Percentiles rank a stretch among this genome's conserved stretches.
Evolutionary conservation across 257 asterid species (phyloP).

Genomic region (Solanum clarkiae): DNA sequence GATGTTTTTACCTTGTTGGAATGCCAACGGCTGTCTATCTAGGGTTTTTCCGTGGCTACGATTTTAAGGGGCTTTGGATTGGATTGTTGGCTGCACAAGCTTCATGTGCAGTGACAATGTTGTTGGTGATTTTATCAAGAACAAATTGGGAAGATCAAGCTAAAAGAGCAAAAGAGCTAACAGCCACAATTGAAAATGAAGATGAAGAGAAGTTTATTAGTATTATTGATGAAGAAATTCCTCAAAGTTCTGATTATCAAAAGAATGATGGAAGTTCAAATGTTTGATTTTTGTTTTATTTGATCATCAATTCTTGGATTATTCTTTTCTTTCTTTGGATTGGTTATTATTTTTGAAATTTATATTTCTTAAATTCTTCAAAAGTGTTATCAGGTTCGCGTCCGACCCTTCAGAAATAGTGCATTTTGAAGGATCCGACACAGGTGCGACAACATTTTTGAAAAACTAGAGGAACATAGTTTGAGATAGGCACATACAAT

Average conservation of each 20-base stretch:
- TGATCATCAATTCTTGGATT: background rate
- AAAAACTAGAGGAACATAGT: background rate
- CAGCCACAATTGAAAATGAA: slow-evolving; percentile 11
- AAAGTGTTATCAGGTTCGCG: background rate
- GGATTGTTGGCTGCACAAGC: slow-evolving; percentile 53
- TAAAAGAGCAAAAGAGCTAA: slow-evolving; percentile 28
- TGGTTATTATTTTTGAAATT: background rate
- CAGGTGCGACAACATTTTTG: background rate
- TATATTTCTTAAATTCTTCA: background rate
- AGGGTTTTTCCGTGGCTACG: slow-evolving; percentile 23
- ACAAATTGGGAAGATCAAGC: slow-evolving; percentile 55
- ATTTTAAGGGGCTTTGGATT: slow-evolving; percentile 45
- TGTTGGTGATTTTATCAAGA: slow-evolving; percentile 17
- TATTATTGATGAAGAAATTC: slow-evolving; percentile 3
- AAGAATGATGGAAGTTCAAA: background rate
- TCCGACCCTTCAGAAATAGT: background rate
- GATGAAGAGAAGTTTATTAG: slow-evolving; percentile 1
- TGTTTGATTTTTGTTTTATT: background rate
- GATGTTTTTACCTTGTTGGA: slow-evolving; percentile 49
- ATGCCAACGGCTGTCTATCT: slow-evolving; percentile 41
- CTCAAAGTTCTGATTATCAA: slow-evolving; percentile 1
- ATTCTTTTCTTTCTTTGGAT: background rate
- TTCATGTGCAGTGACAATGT: slow-evolving; percentile 36
- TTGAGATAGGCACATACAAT: background rate
- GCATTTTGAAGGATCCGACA: background rate